Conservation (phyloP, 495 filamentous ascomycete species). For the Penicillium arizonense region DNA sequence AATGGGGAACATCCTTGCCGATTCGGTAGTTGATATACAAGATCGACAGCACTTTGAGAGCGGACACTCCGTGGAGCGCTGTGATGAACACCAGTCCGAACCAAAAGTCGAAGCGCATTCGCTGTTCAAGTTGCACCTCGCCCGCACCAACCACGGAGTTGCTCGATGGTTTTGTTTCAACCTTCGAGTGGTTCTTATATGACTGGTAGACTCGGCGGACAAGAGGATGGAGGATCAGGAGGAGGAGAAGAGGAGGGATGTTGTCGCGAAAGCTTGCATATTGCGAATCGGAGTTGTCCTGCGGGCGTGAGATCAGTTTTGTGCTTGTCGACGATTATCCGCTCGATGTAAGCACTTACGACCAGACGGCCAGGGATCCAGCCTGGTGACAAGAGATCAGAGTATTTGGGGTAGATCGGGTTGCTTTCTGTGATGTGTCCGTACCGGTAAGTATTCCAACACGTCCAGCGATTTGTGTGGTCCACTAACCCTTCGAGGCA, state of each 20-base stretch:
- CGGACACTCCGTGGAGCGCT: slow-evolving; percentile 81
- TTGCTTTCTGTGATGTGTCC: slow-evolving; percentile 74
- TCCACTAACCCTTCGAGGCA: slow-evolving; percentile 74
- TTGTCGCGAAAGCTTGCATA: slow-evolving; percentile 86
- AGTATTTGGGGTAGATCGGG: slow-evolving; percentile 75
- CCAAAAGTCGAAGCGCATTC: slow-evolving; percentile 78
- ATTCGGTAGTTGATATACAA: slow-evolving; percentile 79
- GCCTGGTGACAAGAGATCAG: slow-evolving; percentile 67
- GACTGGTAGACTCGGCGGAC: slow-evolving; percentile 68
- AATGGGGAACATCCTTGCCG: slow-evolving; percentile 63
- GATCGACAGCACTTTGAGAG: slow-evolving; percentile 76
- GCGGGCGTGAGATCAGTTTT: slow-evolving; percentile 10
- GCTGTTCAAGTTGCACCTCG: slow-evolving; percentile 66
- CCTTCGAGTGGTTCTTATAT: slow-evolving; percentile 17
- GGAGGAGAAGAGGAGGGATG: slow-evolving; percentile 70
- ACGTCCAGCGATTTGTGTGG: not conserved
- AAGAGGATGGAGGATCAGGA: slow-evolving; percentile 75
- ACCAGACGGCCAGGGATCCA: slow-evolving; percentile 97
- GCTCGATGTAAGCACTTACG: slow-evolving; percentile 43
- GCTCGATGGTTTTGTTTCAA: slow-evolving; percentile 10
- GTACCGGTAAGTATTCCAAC: slow-evolving; percentile 12
- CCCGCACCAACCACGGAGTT: slow-evolving; percentile 47
- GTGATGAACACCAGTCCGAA: slow-evolving; percentile 79
- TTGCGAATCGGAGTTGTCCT: slow-evolving; percentile 91
- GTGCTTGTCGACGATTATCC: not conserved